These are phyloP conservation scores for Agrostemma githago DNA, from an alignment of 148 eudicot species.

Conservation along the genomic window DNA sequence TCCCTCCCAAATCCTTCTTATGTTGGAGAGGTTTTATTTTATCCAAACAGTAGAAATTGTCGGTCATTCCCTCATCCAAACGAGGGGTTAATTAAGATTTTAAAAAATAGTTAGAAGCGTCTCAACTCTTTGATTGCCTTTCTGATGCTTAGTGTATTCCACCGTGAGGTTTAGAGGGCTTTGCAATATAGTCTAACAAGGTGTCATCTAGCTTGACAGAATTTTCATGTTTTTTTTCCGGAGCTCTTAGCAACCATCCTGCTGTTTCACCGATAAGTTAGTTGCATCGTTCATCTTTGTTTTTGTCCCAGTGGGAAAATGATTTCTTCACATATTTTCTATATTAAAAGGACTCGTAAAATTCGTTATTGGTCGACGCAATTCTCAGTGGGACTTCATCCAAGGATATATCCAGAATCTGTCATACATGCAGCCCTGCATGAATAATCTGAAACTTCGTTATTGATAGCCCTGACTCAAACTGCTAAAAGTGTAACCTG, in stretches of 20 bases:
- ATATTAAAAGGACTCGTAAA: neutral
- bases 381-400: neutral
- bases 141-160: neutral
- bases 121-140: neutral
- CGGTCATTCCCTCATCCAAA: neutral
- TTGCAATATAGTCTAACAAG: neutral
- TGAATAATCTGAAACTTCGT: too few species aligned
- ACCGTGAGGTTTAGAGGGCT: neutral
- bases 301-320: neutral
- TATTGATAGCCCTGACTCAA: neutral
- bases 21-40: neutral
- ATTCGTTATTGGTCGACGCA: neutral
- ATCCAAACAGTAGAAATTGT: neutral
- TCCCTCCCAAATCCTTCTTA: neutral
- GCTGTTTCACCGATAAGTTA: neutral
- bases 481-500: neutral
- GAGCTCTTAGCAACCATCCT: neutral
- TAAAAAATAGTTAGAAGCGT: too few species aligned
- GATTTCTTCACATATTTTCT: neutral
- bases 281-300: neutral
- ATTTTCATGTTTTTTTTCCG: neutral
- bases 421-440: neutral
- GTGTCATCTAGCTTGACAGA: neutral
- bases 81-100: neutral
- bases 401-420: neutral